Base-by-base conservation (phyloP, 176 grass and related monocot species). In the Juncus effusus region DNA sequence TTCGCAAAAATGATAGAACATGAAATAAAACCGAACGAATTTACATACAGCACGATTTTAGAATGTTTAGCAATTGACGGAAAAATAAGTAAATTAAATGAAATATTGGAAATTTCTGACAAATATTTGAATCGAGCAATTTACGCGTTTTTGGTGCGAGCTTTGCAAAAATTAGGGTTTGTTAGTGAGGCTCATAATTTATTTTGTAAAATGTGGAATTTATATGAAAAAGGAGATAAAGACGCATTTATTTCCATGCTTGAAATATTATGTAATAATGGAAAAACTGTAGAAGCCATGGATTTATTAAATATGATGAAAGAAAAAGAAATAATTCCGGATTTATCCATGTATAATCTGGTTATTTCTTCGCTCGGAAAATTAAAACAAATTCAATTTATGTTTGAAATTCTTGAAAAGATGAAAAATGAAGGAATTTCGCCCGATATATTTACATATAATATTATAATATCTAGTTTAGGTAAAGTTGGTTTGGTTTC, bases 381-480 rank as follows among this genome's bases (percentile, higher is more conserved):
- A 68, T 80, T 89, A 49, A 97, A 89, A 72, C 94, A 89, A 64
- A 85, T 86, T 14, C 72, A 80, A 42, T 85, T 75, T 67, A 78
- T 97, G 62, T 79, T 53, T 69, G 74, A 63, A 74, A 82, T 97
- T 37, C 68, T 86, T 42, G 94, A 86, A 65, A 79, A 89, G 73
- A 97, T 97, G 88, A 89, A 89, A 74, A 10, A 47, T 42, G 68
- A 82, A 75, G 88, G 94, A 11, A 42, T 92, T 80, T 76, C 42
- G 59, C 88, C 94, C 15, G 83, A 92, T 83, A 78, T 97, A 62
- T 89, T 92, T 76, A 97, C 94, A 5, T 97, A 92, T 73, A 97
- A 97, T 70, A 88, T 97, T 74, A 80, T 97, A 60, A 97, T 97
- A 42, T 84, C 94, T 77, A 86, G 94, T 79, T 86, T 84, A 73